Evolutionary conservation across 1,284 basidiomycete genomes (phyloP), one percentile per base, ranked within the genome.

Genomic region (Kwoniella shivajii): DNA sequence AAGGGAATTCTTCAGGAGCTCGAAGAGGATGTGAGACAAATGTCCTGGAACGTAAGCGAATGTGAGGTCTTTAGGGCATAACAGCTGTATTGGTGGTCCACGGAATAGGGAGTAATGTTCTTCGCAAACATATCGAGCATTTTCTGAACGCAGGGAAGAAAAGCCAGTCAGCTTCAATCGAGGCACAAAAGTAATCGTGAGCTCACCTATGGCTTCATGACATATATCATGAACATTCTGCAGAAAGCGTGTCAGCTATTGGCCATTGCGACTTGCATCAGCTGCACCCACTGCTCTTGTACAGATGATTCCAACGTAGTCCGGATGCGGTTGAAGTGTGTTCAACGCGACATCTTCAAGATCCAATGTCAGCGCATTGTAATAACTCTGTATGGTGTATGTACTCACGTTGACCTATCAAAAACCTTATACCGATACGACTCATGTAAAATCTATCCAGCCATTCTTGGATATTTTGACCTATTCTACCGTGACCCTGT

Each of bases 281-380:
- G 33, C 26, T 29, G 27, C 4, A 82, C 86, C 67, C 63, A 89
- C 87, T 1, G 95, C 90, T 73, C 89, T 84, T 4, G 92, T 98
- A 78, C 95, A 99, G 71, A 99, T 99, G 73, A 99, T 98, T 6
- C 95, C 96, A 34, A 99, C 95, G 72, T 96, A 96, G 75, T 94
- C 88, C 55, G 85, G 83, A 69, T 96, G 92, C 0, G 91, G 84
- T 64, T 90, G 86, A 50, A 94, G 85, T 0, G 88, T 91, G 75
- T 96, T 96, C 45, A 97, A 81, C 2, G 93, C 92, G 61, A 97
- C 88, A 67, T 96, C 90, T 92, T 66, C 14, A 43, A 34, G 41
- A 47, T 42, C 20, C 30, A 49, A 52, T 46, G 55, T 47, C 55
- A 66, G 57, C 49, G 47, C 18, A 29, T n/a, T 27, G 16, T 58